Base-by-base conservation (phyloP, 176 grass and related monocot species). In the Cenchrus purpureus region DNA sequence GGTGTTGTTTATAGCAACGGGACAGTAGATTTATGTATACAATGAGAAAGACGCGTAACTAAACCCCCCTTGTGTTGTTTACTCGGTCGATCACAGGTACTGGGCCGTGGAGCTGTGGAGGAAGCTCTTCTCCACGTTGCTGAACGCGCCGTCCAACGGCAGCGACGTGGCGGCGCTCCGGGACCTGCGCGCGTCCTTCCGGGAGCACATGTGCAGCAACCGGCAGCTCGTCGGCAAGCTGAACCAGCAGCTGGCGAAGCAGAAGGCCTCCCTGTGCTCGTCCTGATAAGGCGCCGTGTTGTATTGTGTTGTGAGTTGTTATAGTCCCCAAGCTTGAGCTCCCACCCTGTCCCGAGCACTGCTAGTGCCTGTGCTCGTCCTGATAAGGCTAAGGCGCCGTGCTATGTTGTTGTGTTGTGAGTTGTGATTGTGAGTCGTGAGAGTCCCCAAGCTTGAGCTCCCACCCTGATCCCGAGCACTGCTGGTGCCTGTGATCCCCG, bases 31-130 rank as follows among this genome's bases (percentile, higher is more conserved):
- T 40, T 40, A 40, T 40, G 37, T 40, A 34, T 34, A 69, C 42
- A 43, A 46, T 0, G 13, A 70, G n/a, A 7, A 20, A 22, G 6
- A 50, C 2, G 40, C 51, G 25, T 53, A 12, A 64, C 42, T 57
- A 45, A 46, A 4, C 32, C 28, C 14, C 37, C 37, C 16, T 69
- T 13, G 25, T 11, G 67, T 55, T 40, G 37, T 40, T 40, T 40
- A 40, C 37, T 40, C 37, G 37, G 4, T 40, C 37, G 37, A 40
- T 4, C 82, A 50, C 88, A 98, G 95, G 92, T 98, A 95, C 79
- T 98, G 93, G 95, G 92, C 86, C 84, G 80, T 86, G 25, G 85
- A 87, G 40, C 77, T 98, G 6, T 98, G 95, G 95, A 90, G 71
- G 69, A 78, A 64, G 12, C 87, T 98, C 31, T 98, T 98, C 72